Conservation (phyloP, 805 yeast species). For the Hanseniaspora lachancei region DNA sequence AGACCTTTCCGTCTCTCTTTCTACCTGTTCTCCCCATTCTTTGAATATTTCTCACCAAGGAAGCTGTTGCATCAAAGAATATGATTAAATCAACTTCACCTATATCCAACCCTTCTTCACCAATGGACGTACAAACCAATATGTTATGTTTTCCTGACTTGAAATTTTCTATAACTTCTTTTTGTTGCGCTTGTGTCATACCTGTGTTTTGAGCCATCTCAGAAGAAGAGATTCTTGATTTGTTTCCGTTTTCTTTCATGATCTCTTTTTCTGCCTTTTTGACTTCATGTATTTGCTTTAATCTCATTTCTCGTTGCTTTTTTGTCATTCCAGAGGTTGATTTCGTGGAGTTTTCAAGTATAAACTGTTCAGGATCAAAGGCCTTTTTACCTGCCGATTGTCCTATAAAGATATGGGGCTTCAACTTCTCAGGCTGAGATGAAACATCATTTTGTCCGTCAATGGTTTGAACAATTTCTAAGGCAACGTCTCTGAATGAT, state of each 20-base stretch:
- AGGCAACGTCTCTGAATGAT: constrained; percentile 78
- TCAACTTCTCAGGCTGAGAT: constrained; percentile 23
- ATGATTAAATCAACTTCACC: constrained; percentile 93
- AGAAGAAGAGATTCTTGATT: constrained; percentile 34
- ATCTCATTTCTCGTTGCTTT: constrained; percentile 26
- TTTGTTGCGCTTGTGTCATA: constrained; percentile 83
- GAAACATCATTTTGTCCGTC: constrained; percentile 30
- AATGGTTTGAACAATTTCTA: constrained; percentile 61
- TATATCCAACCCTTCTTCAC: constrained; percentile 96
- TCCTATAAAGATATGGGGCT: constrained; percentile 85
- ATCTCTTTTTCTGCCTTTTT: constrained; percentile 26
- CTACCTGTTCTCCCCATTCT: constrained; percentile 98
- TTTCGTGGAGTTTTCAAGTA: constrained; percentile 33
- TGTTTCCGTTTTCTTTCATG: constrained; percentile 33
- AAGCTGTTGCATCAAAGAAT: constrained; percentile 83
- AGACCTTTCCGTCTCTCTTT: constrained; percentile 73
- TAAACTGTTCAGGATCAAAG: constrained; percentile 44
- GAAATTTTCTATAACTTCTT: constrained; percentile 61
- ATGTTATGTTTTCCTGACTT: constrained; percentile 62
- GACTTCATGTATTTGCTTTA: constrained; percentile 22
- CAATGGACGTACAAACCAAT: constrained; percentile 90
- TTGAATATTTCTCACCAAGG: constrained; percentile 87
- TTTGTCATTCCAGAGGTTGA: constrained; percentile 28
- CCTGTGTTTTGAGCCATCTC: constrained; percentile 69
- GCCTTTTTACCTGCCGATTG: constrained; percentile 67